These are phyloP conservation scores for Neltuma alba DNA, from an alignment of 306 rosid genomes.

Conservation along the genomic window DNA sequence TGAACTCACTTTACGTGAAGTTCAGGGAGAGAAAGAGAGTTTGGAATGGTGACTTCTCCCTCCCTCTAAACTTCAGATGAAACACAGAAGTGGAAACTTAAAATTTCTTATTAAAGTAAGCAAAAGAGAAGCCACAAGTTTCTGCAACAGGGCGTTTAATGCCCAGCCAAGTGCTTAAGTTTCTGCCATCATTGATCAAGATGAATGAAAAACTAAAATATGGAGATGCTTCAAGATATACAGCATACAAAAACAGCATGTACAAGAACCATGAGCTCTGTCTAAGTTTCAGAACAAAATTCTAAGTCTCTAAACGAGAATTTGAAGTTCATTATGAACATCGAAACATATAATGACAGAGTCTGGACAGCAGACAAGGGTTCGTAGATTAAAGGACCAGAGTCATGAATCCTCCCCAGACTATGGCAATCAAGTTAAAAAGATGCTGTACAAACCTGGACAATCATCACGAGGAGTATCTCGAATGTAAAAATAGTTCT, in stretches of 20 bases:
- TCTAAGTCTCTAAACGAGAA: neutral
- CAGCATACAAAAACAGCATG: constrained; percentile 6
- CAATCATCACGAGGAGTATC: constrained; percentile 85
- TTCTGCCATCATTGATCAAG: constrained; percentile 4
- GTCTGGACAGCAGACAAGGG: neutral
- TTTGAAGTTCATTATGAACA: neutral
- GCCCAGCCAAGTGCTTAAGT: constrained; percentile 7
- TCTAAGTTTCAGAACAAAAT: constrained; percentile 15
- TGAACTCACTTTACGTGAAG: neutral
- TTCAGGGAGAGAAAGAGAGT: neutral
- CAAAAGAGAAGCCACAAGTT: constrained; percentile 27
- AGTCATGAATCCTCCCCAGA: neutral
- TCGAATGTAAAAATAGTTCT: constrained; percentile 66
- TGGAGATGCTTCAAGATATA: neutral
- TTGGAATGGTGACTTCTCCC: neutral
- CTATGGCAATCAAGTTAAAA: constrained; percentile 12
- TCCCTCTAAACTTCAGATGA: neutral
- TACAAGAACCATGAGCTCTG: constrained; percentile 4
- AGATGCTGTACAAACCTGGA: constrained; percentile 66
- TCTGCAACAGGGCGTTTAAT: constrained; percentile 33
- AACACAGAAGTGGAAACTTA: constrained; percentile 37
- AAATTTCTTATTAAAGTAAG: constrained; percentile 18
- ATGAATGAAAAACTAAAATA: neutral
- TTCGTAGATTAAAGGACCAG: constrained; percentile 1
- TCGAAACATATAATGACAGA: neutral